These are phyloP conservation scores for Kodamaea kakaduensis DNA, from an alignment of 805 yeast genomes.

Conservation along the genomic window DNA sequence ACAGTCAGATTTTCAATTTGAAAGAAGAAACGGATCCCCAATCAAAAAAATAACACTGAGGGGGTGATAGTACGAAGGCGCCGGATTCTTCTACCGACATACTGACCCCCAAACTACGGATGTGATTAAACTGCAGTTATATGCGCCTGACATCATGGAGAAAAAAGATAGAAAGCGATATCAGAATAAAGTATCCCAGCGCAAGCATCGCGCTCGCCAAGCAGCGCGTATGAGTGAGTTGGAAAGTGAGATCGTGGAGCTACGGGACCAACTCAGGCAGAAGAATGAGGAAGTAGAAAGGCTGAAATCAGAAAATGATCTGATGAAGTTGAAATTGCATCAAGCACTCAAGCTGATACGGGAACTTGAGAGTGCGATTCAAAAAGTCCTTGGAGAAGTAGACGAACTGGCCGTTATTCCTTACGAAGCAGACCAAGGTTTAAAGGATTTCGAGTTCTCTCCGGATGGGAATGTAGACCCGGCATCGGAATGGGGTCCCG, in stretches of 20 bases:
- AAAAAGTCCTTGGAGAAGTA: neutral
- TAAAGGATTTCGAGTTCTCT: no score
- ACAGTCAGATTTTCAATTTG: neutral
- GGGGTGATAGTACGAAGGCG: no score
- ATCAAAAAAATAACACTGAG: no score
- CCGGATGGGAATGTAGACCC: no score
- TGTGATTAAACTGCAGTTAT: no score
- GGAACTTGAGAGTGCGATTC: neutral
- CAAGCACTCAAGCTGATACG: neutral
- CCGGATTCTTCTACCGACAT: no score
- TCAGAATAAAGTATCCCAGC: slow-evolving; percentile 9
- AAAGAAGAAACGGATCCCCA: no score
- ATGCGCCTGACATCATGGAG: no score
- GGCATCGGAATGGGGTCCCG: no score
- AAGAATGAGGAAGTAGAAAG: neutral
- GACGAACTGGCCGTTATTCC: no score
- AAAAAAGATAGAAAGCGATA: slow-evolving; percentile 6
- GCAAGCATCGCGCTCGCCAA: slow-evolving; percentile 11
- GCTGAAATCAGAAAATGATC: neutral
- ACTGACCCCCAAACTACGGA: no score
- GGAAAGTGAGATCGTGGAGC: slow-evolving; percentile 5
- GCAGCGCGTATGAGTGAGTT: slow-evolving; percentile 5
- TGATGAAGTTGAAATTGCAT: neutral
- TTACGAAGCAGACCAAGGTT: no score
- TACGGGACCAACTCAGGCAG: slow-evolving; percentile 1